Base-by-base conservation (phyloP, 2,329 filamentous ascomycete genomes). In the Diplodia corticola region DNA sequence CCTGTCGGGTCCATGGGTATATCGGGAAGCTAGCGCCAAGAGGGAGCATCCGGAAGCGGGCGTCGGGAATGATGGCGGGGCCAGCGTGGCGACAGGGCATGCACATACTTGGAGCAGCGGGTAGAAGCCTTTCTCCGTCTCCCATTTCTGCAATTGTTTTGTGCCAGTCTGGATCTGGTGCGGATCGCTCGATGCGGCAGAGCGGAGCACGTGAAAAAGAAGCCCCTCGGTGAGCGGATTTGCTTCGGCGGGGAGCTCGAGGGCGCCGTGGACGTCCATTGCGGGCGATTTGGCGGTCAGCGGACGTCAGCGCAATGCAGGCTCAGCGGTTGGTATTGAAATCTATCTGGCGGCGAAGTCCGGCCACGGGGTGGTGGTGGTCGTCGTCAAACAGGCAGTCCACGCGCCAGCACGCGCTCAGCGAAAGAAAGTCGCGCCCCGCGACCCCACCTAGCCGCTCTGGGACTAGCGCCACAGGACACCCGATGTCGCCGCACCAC, bases 171-270 rank as follows among this genome's bases (percentile, higher is more conserved):
- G 82, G 13, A 85, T 80, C 68, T 84, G 82, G 5, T 78, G 76
- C 5, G 79, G 78, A 68, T 83, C 76, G 20, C 75, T 77, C 2
- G 82, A 84, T 9, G 79, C 76, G 3, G 82, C 83, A 9, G 81
- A 80, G 44, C 76, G 77, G 44, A 85, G 75, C n/a, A 80, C 80
- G 67, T 83, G 80, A 61, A 81, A 78, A 2, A 85, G 77, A 20
- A 78, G 78, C 55, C 75, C 73, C 65, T 83, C 80, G 7, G 80
- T 83, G 26, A 85, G 78, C 9, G 83, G 83, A 67, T 82, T 92
- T 51, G 92, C 90, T 80, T 95, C 92, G 70, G 91, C 93, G 6
- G 91, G 86, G 67, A 92, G 88, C 80, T 96, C 92, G 74, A 96
- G 88, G n/a, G 71, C 70, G 37, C 71, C 69, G 44, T 75, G 73